Evolutionary conservation across 805 yeast genomes (phyloP).

Genomic region (Candida rishiriensis): DNA sequence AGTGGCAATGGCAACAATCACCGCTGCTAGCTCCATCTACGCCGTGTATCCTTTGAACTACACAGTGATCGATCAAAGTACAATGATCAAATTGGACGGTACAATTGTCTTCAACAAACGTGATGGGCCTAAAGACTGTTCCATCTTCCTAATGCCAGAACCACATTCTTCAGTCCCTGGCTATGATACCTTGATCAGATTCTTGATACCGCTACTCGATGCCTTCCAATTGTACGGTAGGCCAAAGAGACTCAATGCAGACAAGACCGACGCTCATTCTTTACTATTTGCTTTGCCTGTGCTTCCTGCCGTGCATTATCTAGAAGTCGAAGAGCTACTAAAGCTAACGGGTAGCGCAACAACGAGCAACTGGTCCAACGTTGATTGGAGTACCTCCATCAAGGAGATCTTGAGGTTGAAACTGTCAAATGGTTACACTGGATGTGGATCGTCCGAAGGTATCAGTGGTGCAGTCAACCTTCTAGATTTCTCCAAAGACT

Average conservation of each 20-base stretch:
- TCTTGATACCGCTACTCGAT: slow-evolving; percentile 70
- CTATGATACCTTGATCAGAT: slow-evolving; percentile 78
- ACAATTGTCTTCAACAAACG: slow-evolving; percentile 55
- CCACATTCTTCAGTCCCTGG: slow-evolving; percentile 80
- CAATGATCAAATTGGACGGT: slow-evolving; percentile 88
- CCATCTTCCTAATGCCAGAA: slow-evolving; percentile 79
- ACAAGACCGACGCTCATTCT: slow-evolving; percentile 60
- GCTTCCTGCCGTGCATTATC: slow-evolving; percentile 69
- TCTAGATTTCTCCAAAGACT: slow-evolving; percentile 20
- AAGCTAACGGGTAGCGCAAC: slow-evolving; percentile 33
- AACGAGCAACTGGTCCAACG: slow-evolving; percentile 44
- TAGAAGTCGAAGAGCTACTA: slow-evolving; percentile 57
- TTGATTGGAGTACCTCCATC: slow-evolving; percentile 57
- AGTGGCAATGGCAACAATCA: slow-evolving; percentile 74
- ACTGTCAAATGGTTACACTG: slow-evolving; percentile 58
- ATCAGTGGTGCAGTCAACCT: slow-evolving; percentile 48
- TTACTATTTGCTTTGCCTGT: slow-evolving; percentile 80
- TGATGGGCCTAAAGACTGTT: slow-evolving; percentile 48
- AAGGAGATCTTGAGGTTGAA: slow-evolving; percentile 53
- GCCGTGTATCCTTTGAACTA: slow-evolving; percentile 93
- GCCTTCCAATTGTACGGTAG: slow-evolving; percentile 78
- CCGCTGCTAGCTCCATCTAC: slow-evolving; percentile 64
- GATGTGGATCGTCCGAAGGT: slow-evolving; percentile 71
- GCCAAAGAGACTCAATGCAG: slow-evolving; percentile 70
- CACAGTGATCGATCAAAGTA: slow-evolving; percentile 75